Evolutionary conservation across 495 filamentous ascomycete genomes (phyloP).

Genomic region (Aspergillus mulundensis): DNA sequence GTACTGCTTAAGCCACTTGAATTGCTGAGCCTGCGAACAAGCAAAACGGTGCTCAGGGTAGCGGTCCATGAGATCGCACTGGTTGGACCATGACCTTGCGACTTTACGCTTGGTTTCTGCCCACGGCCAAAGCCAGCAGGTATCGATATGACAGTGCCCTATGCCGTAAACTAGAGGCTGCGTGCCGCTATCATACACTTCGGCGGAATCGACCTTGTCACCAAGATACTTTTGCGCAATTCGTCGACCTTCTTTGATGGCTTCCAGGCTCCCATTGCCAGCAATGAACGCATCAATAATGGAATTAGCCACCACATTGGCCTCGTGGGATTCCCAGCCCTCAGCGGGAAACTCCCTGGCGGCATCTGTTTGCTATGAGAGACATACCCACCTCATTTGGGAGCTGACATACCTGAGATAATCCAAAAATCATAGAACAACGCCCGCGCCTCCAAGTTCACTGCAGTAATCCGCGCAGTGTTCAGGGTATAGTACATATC

Average conservation of each 20-base stretch:
- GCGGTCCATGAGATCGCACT: slow-evolving; percentile 88
- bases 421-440: slow-evolving; percentile 94
- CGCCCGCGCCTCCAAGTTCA: slow-evolving; percentile 78
- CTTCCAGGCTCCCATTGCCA: slow-evolving; percentile 67
- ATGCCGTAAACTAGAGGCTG: slow-evolving; percentile 78
- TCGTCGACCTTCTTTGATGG: slow-evolving; percentile 71
- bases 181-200: slow-evolving; percentile 76
- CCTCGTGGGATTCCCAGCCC: slow-evolving; percentile 82
- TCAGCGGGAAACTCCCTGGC: slow-evolving; percentile 74
- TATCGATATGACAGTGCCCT: slow-evolving; percentile 96
- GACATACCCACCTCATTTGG: background rate
- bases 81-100: slow-evolving; percentile 91
- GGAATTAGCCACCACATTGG: slow-evolving; percentile 73
- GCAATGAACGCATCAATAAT: slow-evolving; percentile 88
- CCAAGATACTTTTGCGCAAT: slow-evolving; percentile 83
- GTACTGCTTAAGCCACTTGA: slow-evolving; percentile 89
- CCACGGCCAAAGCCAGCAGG: slow-evolving; percentile 97
- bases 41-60: slow-evolving; percentile 93
- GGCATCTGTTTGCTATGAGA: slow-evolving; percentile 48
- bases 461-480: slow-evolving; percentile 81
- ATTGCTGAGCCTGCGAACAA: slow-evolving; percentile 92
- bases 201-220: slow-evolving; percentile 69
- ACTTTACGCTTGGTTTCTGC: slow-evolving; percentile 99
- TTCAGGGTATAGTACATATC: slow-evolving; percentile 72
- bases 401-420: slow-evolving; percentile 52